Evolutionary conservation across 225 moss, liverwort and hornwort genomes (phyloP).

Genomic region (Takakia lepidozioides): DNA sequence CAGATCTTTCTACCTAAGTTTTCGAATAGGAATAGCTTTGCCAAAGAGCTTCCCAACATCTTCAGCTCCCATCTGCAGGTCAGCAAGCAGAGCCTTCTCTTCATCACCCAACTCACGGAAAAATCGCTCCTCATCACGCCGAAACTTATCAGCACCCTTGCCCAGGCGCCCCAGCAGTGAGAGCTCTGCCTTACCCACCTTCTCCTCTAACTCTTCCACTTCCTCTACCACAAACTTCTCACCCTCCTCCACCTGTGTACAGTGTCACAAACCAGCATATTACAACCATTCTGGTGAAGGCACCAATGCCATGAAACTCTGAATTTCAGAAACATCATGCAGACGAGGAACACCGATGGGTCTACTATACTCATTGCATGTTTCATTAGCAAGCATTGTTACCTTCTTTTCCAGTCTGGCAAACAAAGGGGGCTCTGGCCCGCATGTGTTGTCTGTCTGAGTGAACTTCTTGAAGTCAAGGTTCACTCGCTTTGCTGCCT

Average conservation of each 20-base stretch:
- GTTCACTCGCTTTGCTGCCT: conserved; percentile 62
- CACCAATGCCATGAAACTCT: neutral
- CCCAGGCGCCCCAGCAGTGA: conserved; percentile 26
- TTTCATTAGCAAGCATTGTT: no score
- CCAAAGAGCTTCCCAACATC: conserved; percentile 72
- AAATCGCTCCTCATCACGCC: conserved; percentile 51
- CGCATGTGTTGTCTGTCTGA: conserved; percentile 76
- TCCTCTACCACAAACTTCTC: conserved; percentile 45
- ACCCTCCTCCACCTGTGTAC: conserved; percentile 31
- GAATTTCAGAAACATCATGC: neutral
- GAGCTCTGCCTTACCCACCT: conserved; percentile 23
- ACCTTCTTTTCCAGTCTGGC: conserved; percentile 78
- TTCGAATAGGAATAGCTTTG: conserved; percentile 62
- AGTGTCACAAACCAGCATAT: neutral
- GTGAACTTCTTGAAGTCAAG: conserved; percentile 82
- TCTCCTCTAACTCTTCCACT: conserved; percentile 28
- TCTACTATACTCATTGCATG: no score
- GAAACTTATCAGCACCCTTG: conserved; percentile 28
- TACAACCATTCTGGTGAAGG: neutral
- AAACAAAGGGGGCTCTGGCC: conserved; percentile 69
- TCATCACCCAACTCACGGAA: conserved; percentile 59
- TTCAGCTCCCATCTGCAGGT: conserved; percentile 55
- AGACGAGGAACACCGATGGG: neutral
- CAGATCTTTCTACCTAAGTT: conserved; percentile 41
- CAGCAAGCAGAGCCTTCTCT: conserved; percentile 48